Evolutionary conservation across 768 basidiomycete genomes (phyloP).

Genomic region (Tylopilus sp.): DNA sequence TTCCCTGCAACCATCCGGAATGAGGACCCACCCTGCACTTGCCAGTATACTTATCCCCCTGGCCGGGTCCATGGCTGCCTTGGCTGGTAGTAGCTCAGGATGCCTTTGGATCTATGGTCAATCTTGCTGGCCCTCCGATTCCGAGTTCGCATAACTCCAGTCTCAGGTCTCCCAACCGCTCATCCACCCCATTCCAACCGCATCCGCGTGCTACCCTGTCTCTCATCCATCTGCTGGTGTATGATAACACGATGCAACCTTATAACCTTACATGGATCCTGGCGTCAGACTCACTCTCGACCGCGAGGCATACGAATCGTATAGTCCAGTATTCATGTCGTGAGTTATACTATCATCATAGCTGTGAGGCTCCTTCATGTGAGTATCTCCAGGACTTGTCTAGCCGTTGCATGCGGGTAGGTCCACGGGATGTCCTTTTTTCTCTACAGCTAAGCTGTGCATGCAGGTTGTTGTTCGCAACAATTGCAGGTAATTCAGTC

Average conservation of each 20-base stretch:
- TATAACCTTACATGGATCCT: slow-evolving; percentile 64
- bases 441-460: slow-evolving; percentile 37
- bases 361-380: neutral
- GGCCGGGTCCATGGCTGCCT: too few species aligned
- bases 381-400: slow-evolving; percentile 16
- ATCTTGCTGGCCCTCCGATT: too few species aligned
- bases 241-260: slow-evolving; percentile 50
- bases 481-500: slow-evolving; percentile 55
- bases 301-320: slow-evolving; percentile 46
- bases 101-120: too few species aligned
- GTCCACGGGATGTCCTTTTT: neutral
- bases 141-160: too few species aligned
- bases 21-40: too few species aligned
- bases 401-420: slow-evolving; percentile 32
- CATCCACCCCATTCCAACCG: too few species aligned
- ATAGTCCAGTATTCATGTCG: slow-evolving; percentile 61
- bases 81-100: too few species aligned
- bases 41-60: too few species aligned
- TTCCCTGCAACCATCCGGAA: too few species aligned
- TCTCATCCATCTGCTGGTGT: too few species aligned
- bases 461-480: slow-evolving; percentile 77
- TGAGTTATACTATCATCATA: slow-evolving; percentile 10
- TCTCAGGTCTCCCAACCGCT: too few species aligned
- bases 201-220: too few species aligned
- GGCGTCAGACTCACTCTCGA: slow-evolving; percentile 52